A percentile compares a stretch with the other conserved stretches of the same genome.
Evolutionary conservation across 129 eudicot genomes (phyloP).

Genomic region (Logfia minima): DNA sequence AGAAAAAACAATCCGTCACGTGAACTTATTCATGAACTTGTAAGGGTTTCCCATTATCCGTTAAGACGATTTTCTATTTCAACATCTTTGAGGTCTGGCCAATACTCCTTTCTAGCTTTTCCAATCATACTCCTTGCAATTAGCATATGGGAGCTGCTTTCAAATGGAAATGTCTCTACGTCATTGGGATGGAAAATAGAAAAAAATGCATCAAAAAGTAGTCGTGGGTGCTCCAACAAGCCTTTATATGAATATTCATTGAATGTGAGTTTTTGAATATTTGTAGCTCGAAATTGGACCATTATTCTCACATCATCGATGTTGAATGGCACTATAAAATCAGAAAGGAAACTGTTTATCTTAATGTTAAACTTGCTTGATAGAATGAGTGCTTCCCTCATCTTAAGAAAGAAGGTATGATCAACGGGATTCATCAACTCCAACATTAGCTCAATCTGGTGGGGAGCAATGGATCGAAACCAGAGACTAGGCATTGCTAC

Average conservation of each 20-base stretch:
- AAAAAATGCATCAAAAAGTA: neutral
- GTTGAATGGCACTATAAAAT: neutral
- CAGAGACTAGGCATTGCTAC: neutral
- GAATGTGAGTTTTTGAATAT: neutral
- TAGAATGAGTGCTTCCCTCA: neutral
- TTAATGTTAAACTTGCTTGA: neutral
- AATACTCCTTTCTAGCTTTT: neutral
- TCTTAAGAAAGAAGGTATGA: neutral
- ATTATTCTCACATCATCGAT: neutral
- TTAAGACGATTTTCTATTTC: neutral
- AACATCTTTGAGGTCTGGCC: neutral
- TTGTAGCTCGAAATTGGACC: neutral
- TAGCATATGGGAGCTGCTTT: neutral
- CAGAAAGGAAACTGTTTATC: neutral
- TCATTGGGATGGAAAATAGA: neutral
- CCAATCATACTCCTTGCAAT: neutral
- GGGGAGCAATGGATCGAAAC: neutral
- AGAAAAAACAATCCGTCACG: neutral
- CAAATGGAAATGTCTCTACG: neutral
- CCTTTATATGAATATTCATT: neutral
- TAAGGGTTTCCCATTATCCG: neutral
- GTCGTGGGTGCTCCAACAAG: neutral
- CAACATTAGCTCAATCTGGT: neutral
- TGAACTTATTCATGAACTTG: neutral
- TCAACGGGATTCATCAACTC: neutral